Evolutionary conservation across 345 rosid genomes (phyloP).

Genomic region (Brassica carinata): DNA sequence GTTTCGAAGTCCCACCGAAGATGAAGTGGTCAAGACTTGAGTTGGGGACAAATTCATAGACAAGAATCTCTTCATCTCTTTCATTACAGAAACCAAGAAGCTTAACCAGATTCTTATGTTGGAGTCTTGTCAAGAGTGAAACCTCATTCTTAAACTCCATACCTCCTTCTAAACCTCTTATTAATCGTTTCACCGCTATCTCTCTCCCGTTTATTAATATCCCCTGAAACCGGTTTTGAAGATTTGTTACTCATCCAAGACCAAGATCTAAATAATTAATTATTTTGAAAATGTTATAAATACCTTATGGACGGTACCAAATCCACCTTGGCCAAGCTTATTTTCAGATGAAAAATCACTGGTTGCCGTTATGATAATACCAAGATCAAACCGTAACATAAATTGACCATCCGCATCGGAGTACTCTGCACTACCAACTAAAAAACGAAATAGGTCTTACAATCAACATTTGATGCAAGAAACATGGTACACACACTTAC

Average conservation of each 20-base stretch:
- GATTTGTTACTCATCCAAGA: neutral
- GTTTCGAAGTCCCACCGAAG: neutral
- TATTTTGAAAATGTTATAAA: neutral
- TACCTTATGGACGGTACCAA: neutral
- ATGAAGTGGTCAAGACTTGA: conserved; percentile 7
- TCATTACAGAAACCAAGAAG: conserved; percentile 52
- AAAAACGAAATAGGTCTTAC: neutral
- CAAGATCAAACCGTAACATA: neutral
- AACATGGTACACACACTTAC: neutral
- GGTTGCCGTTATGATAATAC: neutral
- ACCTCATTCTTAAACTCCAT: neutral
- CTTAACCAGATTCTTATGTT: conserved; percentile 54
- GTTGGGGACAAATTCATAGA: conserved; percentile 12
- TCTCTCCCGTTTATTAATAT: conserved; percentile 20
- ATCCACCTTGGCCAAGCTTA: neutral
- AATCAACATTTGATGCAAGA: neutral
- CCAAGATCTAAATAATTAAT: neutral
- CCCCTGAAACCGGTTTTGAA: neutral
- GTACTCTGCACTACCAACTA: conserved; percentile 1
- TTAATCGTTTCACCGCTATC: conserved; percentile 37
- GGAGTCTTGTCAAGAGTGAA: conserved; percentile 51
- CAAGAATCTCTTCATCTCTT: conserved; percentile 13
- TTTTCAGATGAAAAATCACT: neutral
- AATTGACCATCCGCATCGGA: neutral
- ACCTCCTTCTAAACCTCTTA: too few relatives aligned